Evolutionary conservation across 257 asterid genomes (phyloP).

Genomic region (Voacanga thouarsii): DNA sequence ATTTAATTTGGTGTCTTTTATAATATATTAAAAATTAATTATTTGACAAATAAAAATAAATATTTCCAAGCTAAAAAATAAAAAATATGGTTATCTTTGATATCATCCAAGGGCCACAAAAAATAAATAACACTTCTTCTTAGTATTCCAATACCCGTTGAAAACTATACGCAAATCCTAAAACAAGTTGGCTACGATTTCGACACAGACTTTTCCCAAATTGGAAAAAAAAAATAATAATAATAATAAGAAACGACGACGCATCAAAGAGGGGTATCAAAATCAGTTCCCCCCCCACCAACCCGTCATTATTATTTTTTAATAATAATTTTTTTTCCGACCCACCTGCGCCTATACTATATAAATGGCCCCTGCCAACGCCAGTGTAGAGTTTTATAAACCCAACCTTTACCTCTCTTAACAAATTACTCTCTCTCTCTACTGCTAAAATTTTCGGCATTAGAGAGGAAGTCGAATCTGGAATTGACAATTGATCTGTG

Average conservation of each 20-base stretch:
- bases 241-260: neutral
- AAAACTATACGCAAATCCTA: neutral
- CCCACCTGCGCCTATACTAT: neutral
- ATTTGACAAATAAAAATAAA: too few relatives aligned
- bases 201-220: neutral
- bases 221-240: neutral
- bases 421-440: neutral
- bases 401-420: neutral
- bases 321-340: neutral
- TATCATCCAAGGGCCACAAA: too few relatives aligned
- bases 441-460: neutral
- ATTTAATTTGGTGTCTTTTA: too few relatives aligned
- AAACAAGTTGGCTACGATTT: neutral
- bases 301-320: neutral
- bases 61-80: too few relatives aligned
- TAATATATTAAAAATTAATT: too few relatives aligned
- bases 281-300: neutral
- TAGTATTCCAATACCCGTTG: neutral
- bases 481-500: slow-evolving; percentile 30
- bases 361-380: neutral
- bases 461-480: neutral
- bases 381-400: neutral
- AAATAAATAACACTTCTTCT: too few relatives aligned
- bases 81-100: too few relatives aligned
- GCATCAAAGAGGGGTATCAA: neutral